Base-by-base conservation (phyloP, 345 rosid species). In the Barbarea vulgaris region DNA sequence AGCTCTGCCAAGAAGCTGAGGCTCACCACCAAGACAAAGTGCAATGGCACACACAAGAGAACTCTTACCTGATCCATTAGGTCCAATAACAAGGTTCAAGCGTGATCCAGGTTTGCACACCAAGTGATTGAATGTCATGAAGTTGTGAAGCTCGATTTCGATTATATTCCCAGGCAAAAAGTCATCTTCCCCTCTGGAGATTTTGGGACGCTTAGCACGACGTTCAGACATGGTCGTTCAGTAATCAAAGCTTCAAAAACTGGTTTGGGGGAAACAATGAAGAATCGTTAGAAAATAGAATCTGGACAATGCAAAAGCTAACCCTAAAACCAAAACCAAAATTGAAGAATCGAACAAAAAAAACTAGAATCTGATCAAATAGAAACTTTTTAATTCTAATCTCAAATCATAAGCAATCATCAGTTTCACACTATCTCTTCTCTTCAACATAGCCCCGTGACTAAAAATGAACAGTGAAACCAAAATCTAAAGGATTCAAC, bases 21-120 rank as follows among this genome's bases (percentile, higher is more conserved):
- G 92, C 77, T 94, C 97, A 9, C 97, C 97, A 51, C 97, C 95
- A 24, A 94, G 92, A 68, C 95, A 89, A 70, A 94, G 93, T 1
- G 96, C 98, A 75, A 91, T 94, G 69, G 98, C 98, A 55, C 98
- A 94, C 47, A 94, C 98, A 72, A 94, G 85, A 63, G 98, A 90
- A 75, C 98, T 94, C 83, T 94, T 94, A 13, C 98, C 98, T 3
- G 97, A 91, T 41, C 97, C 98, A 59, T 94, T 94, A 11, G 98
- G 98, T 64, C 98, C 98, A 78, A 94, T 90, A 4, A 94, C 92
- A 65, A 94, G 92, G 85, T 91, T 91, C 67, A 94, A 76, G 22
- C 97, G 91, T 12, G 98, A 81, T 15, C 89, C 92, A 19, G 98
- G 98, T 74, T 87, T 90, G 85, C 93, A 94, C 6, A 82, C 78